Conservation (phyloP, 2,329 filamentous ascomycete genomes). For the Hymenoscyphus fraxineus region DNA sequence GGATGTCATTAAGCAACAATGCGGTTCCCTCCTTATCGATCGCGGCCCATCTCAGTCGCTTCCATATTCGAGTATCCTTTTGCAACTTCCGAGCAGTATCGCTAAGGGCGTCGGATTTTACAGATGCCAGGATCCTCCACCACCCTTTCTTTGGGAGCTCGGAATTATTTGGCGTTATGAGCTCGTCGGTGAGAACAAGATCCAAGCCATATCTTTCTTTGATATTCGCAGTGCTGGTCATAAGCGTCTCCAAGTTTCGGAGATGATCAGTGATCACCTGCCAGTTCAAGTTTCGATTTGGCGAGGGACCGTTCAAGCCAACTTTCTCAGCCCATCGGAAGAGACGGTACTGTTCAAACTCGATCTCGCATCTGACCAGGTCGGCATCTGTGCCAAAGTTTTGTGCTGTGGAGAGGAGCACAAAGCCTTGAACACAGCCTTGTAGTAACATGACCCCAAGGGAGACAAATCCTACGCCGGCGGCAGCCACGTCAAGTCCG, state of each 20-base stretch:
- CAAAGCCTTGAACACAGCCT: slow-evolving; percentile 20
- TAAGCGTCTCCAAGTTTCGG: slow-evolving; percentile 16
- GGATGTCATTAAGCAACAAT: slow-evolving; percentile 20
- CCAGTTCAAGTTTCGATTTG: slow-evolving; percentile 22
- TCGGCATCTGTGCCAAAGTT: slow-evolving; percentile 20
- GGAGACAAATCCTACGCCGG: slow-evolving; percentile 17
- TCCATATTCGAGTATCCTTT: slow-evolving; percentile 18
- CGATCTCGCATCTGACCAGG: slow-evolving; percentile 15
- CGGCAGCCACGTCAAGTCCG: slow-evolving; percentile 14
- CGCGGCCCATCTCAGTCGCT: slow-evolving; percentile 25
- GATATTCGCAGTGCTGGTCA: slow-evolving; percentile 19
- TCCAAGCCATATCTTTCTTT: slow-evolving; percentile 21
- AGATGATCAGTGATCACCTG: slow-evolving; percentile 17
- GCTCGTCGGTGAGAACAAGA: slow-evolving; percentile 17
- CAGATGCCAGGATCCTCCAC: slow-evolving; percentile 5
- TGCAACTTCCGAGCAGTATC: slow-evolving; percentile 19
- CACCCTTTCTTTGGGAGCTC: slow-evolving; percentile 10
- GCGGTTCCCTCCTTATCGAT: slow-evolving; percentile 17
- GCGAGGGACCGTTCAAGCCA: slow-evolving; percentile 12
- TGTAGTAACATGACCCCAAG: slow-evolving; percentile 15
- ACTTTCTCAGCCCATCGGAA: slow-evolving; percentile 17
- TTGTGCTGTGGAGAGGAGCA: slow-evolving; percentile 20
- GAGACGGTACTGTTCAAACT: slow-evolving; percentile 18
- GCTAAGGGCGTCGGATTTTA: slow-evolving; percentile 6
- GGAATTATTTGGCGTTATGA: slow-evolving; percentile 3